These are phyloP conservation scores for Aspergillus pseudotamarii DNA, from an alignment of 2,329 filamentous ascomycete species.

Conservation along the genomic window DNA sequence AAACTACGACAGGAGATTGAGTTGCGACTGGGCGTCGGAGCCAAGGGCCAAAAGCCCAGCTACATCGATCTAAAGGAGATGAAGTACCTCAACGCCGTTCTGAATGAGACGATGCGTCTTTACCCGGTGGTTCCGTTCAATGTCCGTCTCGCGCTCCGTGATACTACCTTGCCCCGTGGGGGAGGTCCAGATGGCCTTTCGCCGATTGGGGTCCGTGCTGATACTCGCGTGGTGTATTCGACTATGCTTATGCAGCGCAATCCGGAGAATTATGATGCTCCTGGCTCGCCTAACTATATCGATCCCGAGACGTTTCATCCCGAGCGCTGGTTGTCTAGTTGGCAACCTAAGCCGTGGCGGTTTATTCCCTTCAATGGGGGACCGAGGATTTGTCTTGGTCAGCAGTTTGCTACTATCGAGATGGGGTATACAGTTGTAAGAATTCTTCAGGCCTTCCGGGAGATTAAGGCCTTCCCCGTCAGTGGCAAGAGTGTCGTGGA, in stretches of 20 bases:
- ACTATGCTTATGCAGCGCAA: constrained; percentile 57
- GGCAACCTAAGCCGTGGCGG: constrained; percentile 57
- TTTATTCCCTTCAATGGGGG: constrained; percentile 59
- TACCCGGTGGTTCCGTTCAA: constrained; percentile 82
- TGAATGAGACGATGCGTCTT: constrained; percentile 77
- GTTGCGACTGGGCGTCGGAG: constrained; percentile 63
- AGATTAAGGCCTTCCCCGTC: constrained; percentile 36
- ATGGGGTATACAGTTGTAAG: constrained; percentile 55
- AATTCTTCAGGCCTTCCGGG: constrained; percentile 46
- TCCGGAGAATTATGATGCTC: constrained; percentile 51
- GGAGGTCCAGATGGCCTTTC: constrained; percentile 52
- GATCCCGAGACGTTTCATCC: constrained; percentile 51
- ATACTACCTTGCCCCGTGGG: constrained; percentile 75
- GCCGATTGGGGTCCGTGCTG: constrained; percentile 51
- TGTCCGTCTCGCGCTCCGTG: constrained; percentile 68
- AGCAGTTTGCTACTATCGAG: constrained; percentile 63
- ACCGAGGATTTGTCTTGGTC: constrained; percentile 59
- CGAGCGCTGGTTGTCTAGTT: constrained; percentile 53
- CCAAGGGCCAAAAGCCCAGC: constrained; percentile 54
- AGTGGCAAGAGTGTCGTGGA: constrained; percentile 36
- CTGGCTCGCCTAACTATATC: constrained; percentile 39
- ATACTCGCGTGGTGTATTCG: constrained; percentile 54
- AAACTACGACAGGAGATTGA: constrained; percentile 76
- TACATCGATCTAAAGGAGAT: constrained; percentile 85
- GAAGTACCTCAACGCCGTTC: constrained; percentile 72